Base-by-base conservation (phyloP, 441 rosid genomes). In the Eruca vesicaria region DNA sequence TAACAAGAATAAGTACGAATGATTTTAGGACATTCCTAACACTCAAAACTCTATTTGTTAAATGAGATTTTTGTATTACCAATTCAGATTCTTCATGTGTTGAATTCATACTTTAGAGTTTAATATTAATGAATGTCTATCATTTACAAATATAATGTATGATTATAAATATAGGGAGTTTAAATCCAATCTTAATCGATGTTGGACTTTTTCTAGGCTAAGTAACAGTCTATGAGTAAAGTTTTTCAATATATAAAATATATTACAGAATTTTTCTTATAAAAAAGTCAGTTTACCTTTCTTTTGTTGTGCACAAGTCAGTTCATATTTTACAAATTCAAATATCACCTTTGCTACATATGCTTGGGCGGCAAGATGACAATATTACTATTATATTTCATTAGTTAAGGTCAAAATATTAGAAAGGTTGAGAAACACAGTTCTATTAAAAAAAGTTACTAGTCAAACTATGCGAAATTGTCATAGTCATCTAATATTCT, bases 141-240 rank as follows among this genome's bases (percentile, higher is more conserved):
- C 2, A 16, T 50, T 50, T 50, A 16, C 11, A 18, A 50, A 7
- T 50, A 16, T 18, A 7, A 52, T 52, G 57, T 52, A 52, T 18
- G 43, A 43, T 70, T 69, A 29, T 19, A 41, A 19, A 53, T 31
- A 43, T 21, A 56, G 7, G 33, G 71, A 70, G 75, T 76, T 76
- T 62, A 77, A 48, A 58, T 14, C 50, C 71, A 8, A 71, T 65
- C 56, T 57, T 65, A 77, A 32, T 71, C 56, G 35, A 32, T 20
- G 33, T 58, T 45, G 19, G 76, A 77, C 63, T 33, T 76, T 69
- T 18, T 45, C 48, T 23, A 15, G 71, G 32, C 21, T 64, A 55
- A 41, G 52, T 55, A 56, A 16, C 15, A 68, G 79, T 36, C 43
- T 55, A 63, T 9, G 32, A 50, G 29, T 35, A 62, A 33, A 8